phyloP scores from a whole-genome alignment of 2,329 filamentous ascomycete genomes.

The Diplodia corticola region DNA sequence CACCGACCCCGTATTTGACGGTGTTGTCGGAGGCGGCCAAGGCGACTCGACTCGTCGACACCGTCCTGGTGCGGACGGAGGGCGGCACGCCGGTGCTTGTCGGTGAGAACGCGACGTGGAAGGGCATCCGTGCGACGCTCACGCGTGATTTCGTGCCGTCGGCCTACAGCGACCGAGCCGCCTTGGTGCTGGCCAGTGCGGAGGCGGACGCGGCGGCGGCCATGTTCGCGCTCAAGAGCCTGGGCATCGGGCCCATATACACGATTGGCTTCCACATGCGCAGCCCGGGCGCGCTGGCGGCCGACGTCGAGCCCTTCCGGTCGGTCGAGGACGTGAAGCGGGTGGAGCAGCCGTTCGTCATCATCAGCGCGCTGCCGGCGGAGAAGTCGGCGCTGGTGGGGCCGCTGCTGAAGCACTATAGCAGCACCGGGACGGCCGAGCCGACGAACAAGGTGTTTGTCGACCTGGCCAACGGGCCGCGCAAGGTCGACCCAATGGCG shows the following conservation, averaged over 20 bases:
- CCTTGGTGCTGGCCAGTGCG: conserved; percentile 71
- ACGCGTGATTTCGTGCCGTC: conserved; percentile 81
- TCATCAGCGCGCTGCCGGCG: conserved; percentile 74
- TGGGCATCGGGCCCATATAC: conserved; percentile 77
- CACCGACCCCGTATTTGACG: conserved; percentile 59
- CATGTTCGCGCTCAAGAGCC: conserved; percentile 74
- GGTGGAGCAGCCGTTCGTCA: conserved; percentile 76
- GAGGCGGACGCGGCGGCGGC: conserved; percentile 75
- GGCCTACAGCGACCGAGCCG: conserved; percentile 73
- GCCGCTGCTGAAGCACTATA: conserved; percentile 72
- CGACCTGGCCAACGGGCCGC: conserved; percentile 69
- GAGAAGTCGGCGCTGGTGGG: conserved; percentile 79
- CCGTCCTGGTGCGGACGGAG: conserved; percentile 65
- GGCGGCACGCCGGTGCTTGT: conserved; percentile 32
- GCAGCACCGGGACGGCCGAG: conserved; percentile 1
- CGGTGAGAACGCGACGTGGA: conserved; percentile 83
- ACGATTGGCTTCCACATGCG: conserved; percentile 75
- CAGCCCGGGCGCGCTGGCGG: conserved; percentile 58
- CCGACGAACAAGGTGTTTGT: conserved; percentile 69
- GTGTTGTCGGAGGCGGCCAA: conserved; percentile 72
- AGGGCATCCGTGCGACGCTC: conserved; percentile 77
- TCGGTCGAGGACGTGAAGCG: conserved; percentile 78
- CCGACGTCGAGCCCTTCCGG: conserved; percentile 64
- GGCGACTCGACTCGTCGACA: conserved; percentile 79
- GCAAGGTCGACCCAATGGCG: conserved; percentile 53